Percentiles rank a stretch among this genome's conserved stretches.
These are phyloP conservation scores for Stachybotrys chlorohalonatus DNA, from an alignment of 2,329 filamentous ascomycete species.

Conservation along the genomic window DNA sequence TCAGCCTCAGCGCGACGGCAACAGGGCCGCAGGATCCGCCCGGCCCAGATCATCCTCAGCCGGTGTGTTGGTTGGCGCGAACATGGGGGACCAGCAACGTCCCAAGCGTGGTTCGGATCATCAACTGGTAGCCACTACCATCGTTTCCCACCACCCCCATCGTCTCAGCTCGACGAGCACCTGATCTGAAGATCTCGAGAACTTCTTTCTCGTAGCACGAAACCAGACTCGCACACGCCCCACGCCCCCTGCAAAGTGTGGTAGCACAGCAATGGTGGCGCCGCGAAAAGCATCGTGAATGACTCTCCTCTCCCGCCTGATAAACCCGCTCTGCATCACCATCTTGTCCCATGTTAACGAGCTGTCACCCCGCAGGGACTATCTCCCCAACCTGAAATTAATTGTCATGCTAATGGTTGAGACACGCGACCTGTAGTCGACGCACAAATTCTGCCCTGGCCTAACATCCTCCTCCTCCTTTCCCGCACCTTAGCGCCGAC, in stretches of 20 bases:
- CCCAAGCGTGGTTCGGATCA: background rate
- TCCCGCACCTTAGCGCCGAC: background rate
- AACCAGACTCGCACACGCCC: too few species aligned
- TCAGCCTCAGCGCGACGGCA: too few species aligned
- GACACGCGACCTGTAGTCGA: too few species aligned
- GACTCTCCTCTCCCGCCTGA: too few species aligned
- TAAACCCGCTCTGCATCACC: too few species aligned
- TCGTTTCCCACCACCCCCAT: background rate
- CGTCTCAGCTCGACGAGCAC: background rate
- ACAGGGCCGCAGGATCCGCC: too few species aligned
- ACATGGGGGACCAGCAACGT: background rate
- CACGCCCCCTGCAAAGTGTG: too few species aligned
- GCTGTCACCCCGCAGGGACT: too few species aligned
- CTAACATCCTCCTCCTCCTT: background rate
- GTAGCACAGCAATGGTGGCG: too few species aligned
- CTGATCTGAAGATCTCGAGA: background rate
- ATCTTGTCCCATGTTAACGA: background rate
- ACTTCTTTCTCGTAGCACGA: background rate
- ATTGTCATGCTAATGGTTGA: too few species aligned
- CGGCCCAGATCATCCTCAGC: background rate
- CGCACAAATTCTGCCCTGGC: background rate
- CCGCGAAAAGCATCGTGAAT: too few species aligned
- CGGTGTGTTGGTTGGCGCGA: background rate
- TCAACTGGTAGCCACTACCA: background rate
- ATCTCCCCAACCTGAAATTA: background rate